Evolutionary conservation across 208 protist species (phyloP).

Genomic region (Jaenimonas drosophilae): DNA sequence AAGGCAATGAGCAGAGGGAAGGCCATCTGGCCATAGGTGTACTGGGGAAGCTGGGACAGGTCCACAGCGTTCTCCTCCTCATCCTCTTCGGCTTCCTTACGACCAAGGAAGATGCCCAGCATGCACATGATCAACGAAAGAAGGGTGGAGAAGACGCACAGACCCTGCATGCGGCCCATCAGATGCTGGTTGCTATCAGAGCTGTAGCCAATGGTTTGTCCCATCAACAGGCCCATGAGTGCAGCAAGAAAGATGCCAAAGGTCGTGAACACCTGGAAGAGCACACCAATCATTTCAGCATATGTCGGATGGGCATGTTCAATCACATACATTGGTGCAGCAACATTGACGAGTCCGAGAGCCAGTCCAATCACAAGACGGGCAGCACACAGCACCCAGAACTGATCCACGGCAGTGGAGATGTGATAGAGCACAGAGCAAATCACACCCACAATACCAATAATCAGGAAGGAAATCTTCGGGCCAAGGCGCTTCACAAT

Average conservation of each 20-base stretch:
- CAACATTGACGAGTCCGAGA: constrained; percentile 51
- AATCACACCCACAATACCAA: constrained; percentile 41
- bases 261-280: constrained; percentile 79
- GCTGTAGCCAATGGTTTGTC: constrained; percentile 26
- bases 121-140: constrained; percentile 38
- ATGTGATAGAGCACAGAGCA: constrained; percentile 57
- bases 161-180: constrained; percentile 48
- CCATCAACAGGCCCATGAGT: constrained; percentile 40
- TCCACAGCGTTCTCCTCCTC: constrained; percentile 5
- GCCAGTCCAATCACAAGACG: constrained; percentile 67
- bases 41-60: constrained; percentile 3
- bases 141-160: constrained; percentile 54
- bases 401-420: constrained; percentile 30
- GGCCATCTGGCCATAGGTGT: constrained; percentile 20
- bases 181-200: constrained; percentile 20
- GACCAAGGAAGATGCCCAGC: constrained; percentile 22
- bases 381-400: constrained; percentile 53
- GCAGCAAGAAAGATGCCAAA: constrained; percentile 79
- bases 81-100: constrained; percentile 1
- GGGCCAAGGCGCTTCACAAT: constrained; percentile 31
- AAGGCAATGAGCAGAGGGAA: constrained; percentile 18
- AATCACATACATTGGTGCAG: constrained; percentile 63
- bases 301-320: constrained; percentile 54
- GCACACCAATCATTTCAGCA: constrained; percentile 41
- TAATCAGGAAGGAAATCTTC: constrained; percentile 42